Percentiles rank a stretch among this genome's conserved stretches.
phyloP scores from a whole-genome alignment of 2,329 filamentous ascomycete species.

The Alternaria sp. region DNA sequence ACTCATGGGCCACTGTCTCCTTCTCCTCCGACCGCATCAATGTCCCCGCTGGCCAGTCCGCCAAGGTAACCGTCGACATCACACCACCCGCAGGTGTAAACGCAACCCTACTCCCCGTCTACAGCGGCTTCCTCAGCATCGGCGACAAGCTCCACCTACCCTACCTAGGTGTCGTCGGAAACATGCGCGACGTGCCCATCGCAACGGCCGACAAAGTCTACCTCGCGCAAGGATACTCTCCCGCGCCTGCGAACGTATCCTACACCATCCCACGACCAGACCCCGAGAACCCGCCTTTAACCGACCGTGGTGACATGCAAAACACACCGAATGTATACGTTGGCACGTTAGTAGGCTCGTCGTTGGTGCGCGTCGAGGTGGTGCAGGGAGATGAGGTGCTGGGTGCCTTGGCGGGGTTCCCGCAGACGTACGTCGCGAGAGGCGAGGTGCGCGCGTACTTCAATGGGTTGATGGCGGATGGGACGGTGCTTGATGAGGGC shows the following conservation, averaged over 20 bases:
- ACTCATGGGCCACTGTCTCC: constrained; percentile 15
- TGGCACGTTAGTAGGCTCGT: not conserved
- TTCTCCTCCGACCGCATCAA: constrained; percentile 24
- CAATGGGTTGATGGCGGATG: constrained; percentile 24
- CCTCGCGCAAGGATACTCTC: constrained; percentile 14
- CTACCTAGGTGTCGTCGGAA: constrained; percentile 29
- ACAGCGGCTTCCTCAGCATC: constrained; percentile 28
- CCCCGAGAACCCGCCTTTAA: constrained; percentile 8
- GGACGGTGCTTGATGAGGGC: constrained; percentile 17
- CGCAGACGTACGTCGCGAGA: constrained; percentile 11
- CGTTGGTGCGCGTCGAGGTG: constrained; percentile 13
- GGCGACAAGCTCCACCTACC: constrained; percentile 19
- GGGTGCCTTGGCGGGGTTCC: constrained; percentile 13
- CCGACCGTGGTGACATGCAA: constrained; percentile 3
- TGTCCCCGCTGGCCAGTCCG: constrained; percentile 17
- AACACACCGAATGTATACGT: constrained; percentile 6
- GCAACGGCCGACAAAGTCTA: constrained; percentile 3
- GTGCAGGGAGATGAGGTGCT: constrained; percentile 4
- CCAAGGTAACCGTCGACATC: not conserved
- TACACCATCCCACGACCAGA: constrained; percentile 20
- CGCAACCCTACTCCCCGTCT: constrained; percentile 25
- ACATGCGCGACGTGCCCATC: constrained; percentile 18
- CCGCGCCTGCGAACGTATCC: constrained; percentile 8
- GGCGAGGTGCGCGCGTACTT: constrained; percentile 2
- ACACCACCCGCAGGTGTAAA: constrained; percentile 5